Conservation (phyloP, 1,284 basidiomycete species). For the Ceratobasidium sp. region DNA sequence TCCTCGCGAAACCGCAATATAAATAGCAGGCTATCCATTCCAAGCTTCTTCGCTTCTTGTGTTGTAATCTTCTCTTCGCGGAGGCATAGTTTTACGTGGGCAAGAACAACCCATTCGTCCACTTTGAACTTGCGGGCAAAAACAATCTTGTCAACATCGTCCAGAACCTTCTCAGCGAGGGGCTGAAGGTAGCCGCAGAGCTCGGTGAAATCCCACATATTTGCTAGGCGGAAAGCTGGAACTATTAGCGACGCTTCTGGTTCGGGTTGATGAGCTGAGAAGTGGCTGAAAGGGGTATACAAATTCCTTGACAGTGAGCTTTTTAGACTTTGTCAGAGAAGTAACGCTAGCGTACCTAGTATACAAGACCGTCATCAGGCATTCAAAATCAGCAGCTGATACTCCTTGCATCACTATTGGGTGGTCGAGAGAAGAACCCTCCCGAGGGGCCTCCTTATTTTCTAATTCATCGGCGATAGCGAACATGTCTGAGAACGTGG, state of each 20-base stretch:
- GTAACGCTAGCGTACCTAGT: neutral
- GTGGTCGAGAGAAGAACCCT: conserved; percentile 16
- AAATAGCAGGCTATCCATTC: conserved; percentile 6
- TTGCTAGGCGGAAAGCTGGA: conserved; percentile 45
- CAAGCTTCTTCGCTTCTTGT: conserved; percentile 38
- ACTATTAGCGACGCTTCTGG: conserved; percentile 36
- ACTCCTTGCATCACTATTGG: conserved; percentile 24
- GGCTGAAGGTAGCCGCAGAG: conserved; percentile 25
- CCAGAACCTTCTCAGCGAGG: conserved; percentile 30
- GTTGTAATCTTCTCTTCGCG: conserved; percentile 14
- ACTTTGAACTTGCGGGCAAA: conserved; percentile 42
- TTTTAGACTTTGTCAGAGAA: neutral
- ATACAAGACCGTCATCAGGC: conserved; percentile 24
- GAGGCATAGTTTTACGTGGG: conserved; percentile 29
- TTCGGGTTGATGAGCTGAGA: conserved; percentile 5
- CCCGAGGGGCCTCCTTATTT: too few relatives aligned
- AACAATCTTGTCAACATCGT: conserved; percentile 39
- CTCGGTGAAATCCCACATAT: conserved; percentile 46
- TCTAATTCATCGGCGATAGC: neutral
- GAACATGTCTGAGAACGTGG: conserved; percentile 34
- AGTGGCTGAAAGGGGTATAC: too few relatives aligned
- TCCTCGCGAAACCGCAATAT: conserved; percentile 38
- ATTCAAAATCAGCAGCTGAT: conserved; percentile 20
- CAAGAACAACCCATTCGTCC: conserved; percentile 38
- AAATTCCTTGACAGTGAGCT: too few relatives aligned